A percentile compares a stretch with the other conserved stretches of the same genome.
Conservation (phyloP, 1,284 basidiomycete species). For the Vanrija pseudolonga region DNA sequence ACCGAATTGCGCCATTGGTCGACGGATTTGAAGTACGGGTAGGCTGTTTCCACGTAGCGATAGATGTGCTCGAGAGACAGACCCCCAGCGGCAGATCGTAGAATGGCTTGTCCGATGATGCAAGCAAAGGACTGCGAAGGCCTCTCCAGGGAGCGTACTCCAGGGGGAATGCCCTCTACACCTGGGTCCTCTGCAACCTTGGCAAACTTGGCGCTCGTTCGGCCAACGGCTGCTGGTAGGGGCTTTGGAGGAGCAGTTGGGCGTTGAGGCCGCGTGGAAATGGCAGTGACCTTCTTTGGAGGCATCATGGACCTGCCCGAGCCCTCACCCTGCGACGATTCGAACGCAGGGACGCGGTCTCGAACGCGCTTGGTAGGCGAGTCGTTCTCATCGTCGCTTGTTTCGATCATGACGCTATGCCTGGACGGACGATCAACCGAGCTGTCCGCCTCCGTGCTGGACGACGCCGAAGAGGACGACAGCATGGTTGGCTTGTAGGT, state of each 20-base stretch:
- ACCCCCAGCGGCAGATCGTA: constrained; percentile 75
- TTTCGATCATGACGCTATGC: constrained; percentile 9
- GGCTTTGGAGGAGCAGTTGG: not conserved
- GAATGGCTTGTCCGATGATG: constrained; percentile 89
- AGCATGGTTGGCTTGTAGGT: not conserved
- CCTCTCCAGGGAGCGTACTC: constrained; percentile 72
- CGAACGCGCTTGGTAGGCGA: constrained; percentile 33
- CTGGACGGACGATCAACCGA: constrained; percentile 12
- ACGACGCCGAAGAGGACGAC: constrained; percentile 7
- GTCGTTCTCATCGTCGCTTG: constrained; percentile 39
- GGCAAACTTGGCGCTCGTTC: constrained; percentile 39
- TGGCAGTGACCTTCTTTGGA: not conserved
- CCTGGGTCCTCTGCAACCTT: constrained; percentile 46
- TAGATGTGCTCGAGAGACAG: constrained; percentile 94
- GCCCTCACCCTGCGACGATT: not conserved
- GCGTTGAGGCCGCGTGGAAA: not conserved
- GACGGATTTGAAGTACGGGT: constrained; percentile 86
- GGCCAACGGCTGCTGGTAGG: constrained; percentile 10
- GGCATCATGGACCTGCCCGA: not conserved
- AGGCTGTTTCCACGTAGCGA: constrained; percentile 88
- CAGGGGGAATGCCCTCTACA: constrained; percentile 61
- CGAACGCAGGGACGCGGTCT: constrained; percentile 8
- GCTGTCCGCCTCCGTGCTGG: constrained; percentile 8
- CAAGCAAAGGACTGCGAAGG: constrained; percentile 88
- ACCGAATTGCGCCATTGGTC: constrained; percentile 91